phyloP scores from a whole-genome alignment of 2,329 filamentous ascomycete species.

The Coniochaeta ligniaria region DNA sequence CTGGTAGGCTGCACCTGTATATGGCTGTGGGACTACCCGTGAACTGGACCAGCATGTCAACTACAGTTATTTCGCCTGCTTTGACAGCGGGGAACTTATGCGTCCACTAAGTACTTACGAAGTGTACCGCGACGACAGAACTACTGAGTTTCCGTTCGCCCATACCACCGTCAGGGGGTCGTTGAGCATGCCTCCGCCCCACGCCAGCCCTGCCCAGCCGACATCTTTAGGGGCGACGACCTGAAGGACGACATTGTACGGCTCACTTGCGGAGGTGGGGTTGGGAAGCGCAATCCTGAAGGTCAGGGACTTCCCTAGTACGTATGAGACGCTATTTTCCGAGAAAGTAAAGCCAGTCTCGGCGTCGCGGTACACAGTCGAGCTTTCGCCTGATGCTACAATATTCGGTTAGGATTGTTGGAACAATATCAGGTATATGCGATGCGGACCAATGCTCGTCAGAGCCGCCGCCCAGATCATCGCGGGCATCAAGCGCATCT shows the following conservation, averaged over 20 bases:
- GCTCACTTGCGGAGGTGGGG: slow-evolving; percentile 6
- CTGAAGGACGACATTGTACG: slow-evolving; percentile 22
- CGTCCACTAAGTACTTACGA: slow-evolving; percentile 24
- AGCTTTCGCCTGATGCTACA: no score
- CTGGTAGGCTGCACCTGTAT: slow-evolving; percentile 20
- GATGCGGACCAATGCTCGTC: no score
- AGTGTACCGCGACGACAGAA: slow-evolving; percentile 33
- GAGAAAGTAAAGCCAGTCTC: slow-evolving; percentile 37
- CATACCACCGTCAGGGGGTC: slow-evolving; percentile 36
- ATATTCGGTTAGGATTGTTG: no score
- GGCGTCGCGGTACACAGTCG: slow-evolving; percentile 20
- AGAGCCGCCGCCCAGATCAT: no score
- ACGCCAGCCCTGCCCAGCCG: slow-evolving; percentile 40
- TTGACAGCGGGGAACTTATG: slow-evolving; percentile 3
- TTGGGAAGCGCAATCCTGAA: slow-evolving; percentile 15
- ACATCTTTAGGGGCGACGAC: slow-evolving; percentile 32
- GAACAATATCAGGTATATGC: no score
- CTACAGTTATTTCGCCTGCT: background rate
- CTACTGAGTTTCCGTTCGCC: slow-evolving; percentile 28
- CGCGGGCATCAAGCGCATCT: no score
- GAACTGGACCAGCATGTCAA: slow-evolving; percentile 8
- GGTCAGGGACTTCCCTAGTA: slow-evolving; percentile 22
- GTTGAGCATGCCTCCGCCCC: slow-evolving; percentile 38
- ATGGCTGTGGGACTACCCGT: slow-evolving; percentile 21
- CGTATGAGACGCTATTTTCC: slow-evolving; percentile 18